A percentile compares a stretch with the other conserved stretches of the same genome.
Evolutionary conservation across 2,329 filamentous ascomycete genomes (phyloP).

Genomic region (Verticillium zaregamsianum): DNA sequence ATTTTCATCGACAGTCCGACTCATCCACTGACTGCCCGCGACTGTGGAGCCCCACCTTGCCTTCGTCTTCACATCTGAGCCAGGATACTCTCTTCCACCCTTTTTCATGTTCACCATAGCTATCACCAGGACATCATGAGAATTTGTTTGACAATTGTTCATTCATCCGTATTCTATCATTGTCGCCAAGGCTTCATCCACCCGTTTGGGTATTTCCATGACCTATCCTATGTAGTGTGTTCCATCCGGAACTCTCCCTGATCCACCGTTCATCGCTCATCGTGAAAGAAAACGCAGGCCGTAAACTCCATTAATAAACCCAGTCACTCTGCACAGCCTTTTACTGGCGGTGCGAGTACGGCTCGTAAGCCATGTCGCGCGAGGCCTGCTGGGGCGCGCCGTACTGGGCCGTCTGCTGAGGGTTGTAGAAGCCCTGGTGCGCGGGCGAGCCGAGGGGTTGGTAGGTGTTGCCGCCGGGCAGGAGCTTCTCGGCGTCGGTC

Average conservation of each 20-base stretch:
- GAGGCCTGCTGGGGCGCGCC: conserved; percentile 34
- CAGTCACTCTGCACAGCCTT: background rate
- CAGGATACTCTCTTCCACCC: background rate
- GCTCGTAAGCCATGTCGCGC: conserved; percentile 58
- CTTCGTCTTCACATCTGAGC: background rate
- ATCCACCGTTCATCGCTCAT: background rate
- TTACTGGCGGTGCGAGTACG: conserved; percentile 56
- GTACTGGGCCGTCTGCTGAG: conserved; percentile 25
- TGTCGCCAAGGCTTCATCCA: background rate
- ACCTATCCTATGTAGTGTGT: background rate
- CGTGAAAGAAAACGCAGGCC: background rate
- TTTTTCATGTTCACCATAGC: too few relatives aligned
- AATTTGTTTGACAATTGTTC: background rate
- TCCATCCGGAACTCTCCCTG: background rate
- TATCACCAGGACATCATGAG: background rate
- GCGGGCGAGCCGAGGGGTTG: conserved; percentile 39
- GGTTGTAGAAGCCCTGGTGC: conserved; percentile 33
- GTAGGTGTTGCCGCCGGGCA: conserved; percentile 37
- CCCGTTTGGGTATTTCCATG: background rate
- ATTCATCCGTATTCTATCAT: background rate
- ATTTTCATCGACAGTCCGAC: background rate
- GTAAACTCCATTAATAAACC: background rate
- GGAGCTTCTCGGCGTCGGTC: conserved; percentile 47
- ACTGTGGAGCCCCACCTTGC: background rate
- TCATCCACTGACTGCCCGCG: background rate